Conservation (phyloP, 805 yeast species). For the Pichia nakasei region DNA sequence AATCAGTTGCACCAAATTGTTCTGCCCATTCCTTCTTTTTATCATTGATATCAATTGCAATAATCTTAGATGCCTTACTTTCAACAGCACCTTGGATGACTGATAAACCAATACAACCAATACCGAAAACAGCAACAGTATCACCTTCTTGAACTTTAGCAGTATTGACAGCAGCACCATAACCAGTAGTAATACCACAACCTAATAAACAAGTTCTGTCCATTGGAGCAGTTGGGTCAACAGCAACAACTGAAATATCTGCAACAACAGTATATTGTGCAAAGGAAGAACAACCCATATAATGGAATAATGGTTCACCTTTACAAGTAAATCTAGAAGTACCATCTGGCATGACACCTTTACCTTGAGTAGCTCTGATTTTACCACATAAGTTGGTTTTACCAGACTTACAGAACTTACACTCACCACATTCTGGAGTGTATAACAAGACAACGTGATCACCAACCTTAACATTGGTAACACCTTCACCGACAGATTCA, state of each 20-base stretch:
- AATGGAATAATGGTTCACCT: slow-evolving; percentile 81
- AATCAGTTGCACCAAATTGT: slow-evolving; percentile 93
- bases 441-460: slow-evolving; percentile 90
- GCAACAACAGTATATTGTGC: slow-evolving; percentile 97
- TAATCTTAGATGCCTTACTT: slow-evolving; percentile 72
- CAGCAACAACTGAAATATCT: slow-evolving; percentile 92
- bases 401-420: slow-evolving; percentile 91
- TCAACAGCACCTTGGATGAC: slow-evolving; percentile 91
- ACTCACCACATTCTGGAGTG: slow-evolving; percentile 94
- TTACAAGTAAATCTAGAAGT: slow-evolving; percentile 81
- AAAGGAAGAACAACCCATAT: slow-evolving; percentile 98
- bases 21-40: slow-evolving; percentile 77
- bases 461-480: slow-evolving; percentile 81
- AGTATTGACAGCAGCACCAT: slow-evolving; percentile 93
- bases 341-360: slow-evolving; percentile 98
- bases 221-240: slow-evolving; percentile 72
- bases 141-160: slow-evolving; percentile 89
- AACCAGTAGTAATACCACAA: slow-evolving; percentile 97
- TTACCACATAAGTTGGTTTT: slow-evolving; percentile 95
- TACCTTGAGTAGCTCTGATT: slow-evolving; percentile 95
- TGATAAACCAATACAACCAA: slow-evolving; percentile 94
- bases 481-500: slow-evolving; percentile 92
- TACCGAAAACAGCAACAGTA: slow-evolving; percentile 93
- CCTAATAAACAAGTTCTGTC: slow-evolving; percentile 90
- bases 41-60: slow-evolving; percentile 82